Evolutionary conservation across 495 filamentous ascomycete genomes (phyloP), one percentile per base, ranked within the genome.

Genomic region (Penicillium taxi): DNA sequence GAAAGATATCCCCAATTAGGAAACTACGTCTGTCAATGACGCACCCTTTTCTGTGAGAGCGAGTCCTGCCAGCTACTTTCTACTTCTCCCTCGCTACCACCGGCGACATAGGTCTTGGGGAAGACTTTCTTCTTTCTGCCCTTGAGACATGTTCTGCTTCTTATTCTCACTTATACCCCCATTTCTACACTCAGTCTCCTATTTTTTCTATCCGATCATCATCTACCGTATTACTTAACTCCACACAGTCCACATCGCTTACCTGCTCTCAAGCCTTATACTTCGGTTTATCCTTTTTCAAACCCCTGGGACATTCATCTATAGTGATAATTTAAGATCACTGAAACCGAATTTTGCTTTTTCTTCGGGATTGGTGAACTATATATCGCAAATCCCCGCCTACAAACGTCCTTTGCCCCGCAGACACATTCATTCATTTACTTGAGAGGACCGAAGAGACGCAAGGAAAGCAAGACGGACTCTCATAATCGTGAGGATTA

Each of bases 71-170:
- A 35, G 17, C 31, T 35, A 33, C 30, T 41, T 3, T 29, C 26
- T 13, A 13, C 9, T 12, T 29, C 26, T 39, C 16, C 36, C 26
- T 17, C 35, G 13, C 35, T 32, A 37, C 35, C 18, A 37, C 26
- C 36, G 18, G 23, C n/a, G n/a, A n/a, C n/a, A n/a, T n/a, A n/a
- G n/a, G 35, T 18, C 25, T 18, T 7, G n/a, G 23, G 18, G 4
- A 3, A 20, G 7, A 33, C 5, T 21, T 8, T 25, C 13, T 32
- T 37, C 41, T 17, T 32, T 27, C 23, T 17, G n/a, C 13, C 39
- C 19, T 32, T 51, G 22, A 32, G 36, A 37, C 43, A 47, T 37
- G 27, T 17, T 41, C 35, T 28, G 15, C 11, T 37, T 29, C 43
- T 41, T 30, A 47, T 37, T 47, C 32, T 44, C 24, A 13, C 35